Base-by-base conservation (phyloP, 305 asterid genomes). In the Fraxinus baroniana region DNA sequence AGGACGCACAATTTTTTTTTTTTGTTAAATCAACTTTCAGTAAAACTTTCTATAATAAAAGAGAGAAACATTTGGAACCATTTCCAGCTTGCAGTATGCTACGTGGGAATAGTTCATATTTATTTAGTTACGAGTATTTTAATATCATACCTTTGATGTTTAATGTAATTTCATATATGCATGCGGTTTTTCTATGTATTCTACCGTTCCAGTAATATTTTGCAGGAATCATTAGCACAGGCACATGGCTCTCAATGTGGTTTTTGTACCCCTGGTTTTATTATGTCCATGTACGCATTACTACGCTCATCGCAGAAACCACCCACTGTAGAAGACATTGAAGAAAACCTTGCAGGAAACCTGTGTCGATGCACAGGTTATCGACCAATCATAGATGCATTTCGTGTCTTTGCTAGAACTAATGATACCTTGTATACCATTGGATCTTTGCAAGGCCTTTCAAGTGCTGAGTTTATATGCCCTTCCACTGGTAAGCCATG, bases 241-340 rank as follows among this genome's bases (percentile, higher is more conserved):
- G 84, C 94, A 71, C 99, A 95, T 89, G 99, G 98, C 80, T 94
- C 99, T 17, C 99, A 95, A 83, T 95, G 99, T 76, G 99, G 99
- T 74, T 95, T 94, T 85, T 95, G 99, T 89, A 95, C 98, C 75
- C 99, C 99, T 82, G 99, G 99, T 86, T 95, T 95, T 82, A 79
- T 94, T 62, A 95, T 95, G 98, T 95, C 99, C 84, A 92, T 95
- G 97, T 95, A 94, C 80, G 98, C 98, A 78, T 87, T 95, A 49
- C 85, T 95, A 64, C 89, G 99, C 80, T 95, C 99, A 78, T 89
- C 93, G 55, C 85, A 80, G 55, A 89, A 87, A 80, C 91, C 90
- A 62, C 99, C 99, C 30, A 90, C 92, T 66, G 89, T 92, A 86
- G 93, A 87, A 85, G 95, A 90, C 79, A 93, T 95, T 68, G 98